Percentiles rank a stretch among this genome's conserved stretches.
phyloP scores from a whole-genome alignment of 768 basidiomycete species.

The Suillus subluteus region DNA sequence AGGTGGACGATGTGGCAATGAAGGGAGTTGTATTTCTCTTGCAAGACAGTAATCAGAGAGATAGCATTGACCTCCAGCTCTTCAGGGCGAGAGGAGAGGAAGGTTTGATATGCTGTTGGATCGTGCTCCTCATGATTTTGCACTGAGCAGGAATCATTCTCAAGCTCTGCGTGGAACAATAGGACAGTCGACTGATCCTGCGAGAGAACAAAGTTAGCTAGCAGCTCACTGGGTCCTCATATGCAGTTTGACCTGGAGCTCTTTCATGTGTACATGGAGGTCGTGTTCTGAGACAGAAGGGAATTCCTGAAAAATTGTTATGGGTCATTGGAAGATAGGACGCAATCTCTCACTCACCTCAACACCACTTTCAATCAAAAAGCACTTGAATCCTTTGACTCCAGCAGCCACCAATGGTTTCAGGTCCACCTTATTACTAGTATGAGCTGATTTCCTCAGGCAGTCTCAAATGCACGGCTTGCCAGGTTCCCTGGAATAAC shows the following conservation, averaged over 20 bases:
- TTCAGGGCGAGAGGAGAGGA: constrained; percentile 83
- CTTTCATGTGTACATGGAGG: constrained; percentile 68
- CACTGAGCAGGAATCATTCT: constrained; percentile 29
- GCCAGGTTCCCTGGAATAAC: constrained; percentile 92
- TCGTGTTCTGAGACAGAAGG: constrained; percentile 80
- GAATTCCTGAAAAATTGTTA: constrained; percentile 69
- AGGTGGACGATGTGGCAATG: constrained; percentile 96
- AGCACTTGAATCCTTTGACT: constrained; percentile 96
- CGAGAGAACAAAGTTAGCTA: constrained; percentile 11
- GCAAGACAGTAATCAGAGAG: constrained; percentile 69
- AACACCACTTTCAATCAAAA: constrained; percentile 94
- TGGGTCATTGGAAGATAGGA: constrained; percentile 14
- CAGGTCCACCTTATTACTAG: constrained; percentile 61
- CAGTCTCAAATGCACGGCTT: constrained; percentile 16
- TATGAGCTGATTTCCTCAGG: background rate
- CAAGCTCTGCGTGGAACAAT: constrained; percentile 93
- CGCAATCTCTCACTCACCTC: constrained; percentile 54
- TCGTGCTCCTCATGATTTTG: constrained; percentile 35
- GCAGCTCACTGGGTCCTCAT: constrained; percentile 4
- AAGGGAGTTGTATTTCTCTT: constrained; percentile 62
- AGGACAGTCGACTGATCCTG: constrained; percentile 74
- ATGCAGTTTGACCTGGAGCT: constrained; percentile 60
- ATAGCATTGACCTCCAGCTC: constrained; percentile 83
- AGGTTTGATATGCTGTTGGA: constrained; percentile 72
- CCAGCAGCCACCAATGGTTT: constrained; percentile 77